Percentiles rank a stretch among this genome's conserved stretches.
Conservation (phyloP, 768 basidiomycete species). For the Tremella yokohamensis region DNA sequence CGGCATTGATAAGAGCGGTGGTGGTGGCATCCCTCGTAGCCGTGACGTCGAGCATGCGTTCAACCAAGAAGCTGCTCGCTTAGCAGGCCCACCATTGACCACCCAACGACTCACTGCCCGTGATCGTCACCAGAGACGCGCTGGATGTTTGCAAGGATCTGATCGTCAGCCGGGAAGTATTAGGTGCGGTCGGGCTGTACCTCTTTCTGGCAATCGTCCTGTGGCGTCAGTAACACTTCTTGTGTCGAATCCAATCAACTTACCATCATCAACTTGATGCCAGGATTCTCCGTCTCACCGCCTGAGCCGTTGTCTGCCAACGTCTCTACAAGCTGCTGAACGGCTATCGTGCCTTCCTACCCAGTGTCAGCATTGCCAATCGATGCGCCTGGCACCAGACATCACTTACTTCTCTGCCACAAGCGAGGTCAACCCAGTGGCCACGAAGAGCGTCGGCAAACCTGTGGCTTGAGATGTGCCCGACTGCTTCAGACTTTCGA, state of each 20-base stretch:
- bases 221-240: neutral
- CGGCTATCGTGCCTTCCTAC: conserved; percentile 1
- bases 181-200: no score
- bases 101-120: neutral
- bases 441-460: neutral
- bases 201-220: neutral
- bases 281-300: conserved; percentile 1
- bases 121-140: neutral
- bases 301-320: neutral
- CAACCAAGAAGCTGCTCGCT: neutral
- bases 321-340: neutral
- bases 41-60: conserved; percentile 1
- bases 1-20: neutral
- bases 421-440: neutral
- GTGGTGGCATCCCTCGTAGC: neutral
- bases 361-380: no score
- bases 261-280: conserved; percentile 3
- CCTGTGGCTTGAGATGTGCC: neutral
- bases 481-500: neutral
- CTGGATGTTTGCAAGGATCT: conserved; percentile 1
- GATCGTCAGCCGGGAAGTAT: neutral
- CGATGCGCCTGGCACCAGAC: no score
- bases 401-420: neutral
- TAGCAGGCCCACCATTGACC: no score
- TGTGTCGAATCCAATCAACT: neutral